phyloP scores from a whole-genome alignment of 2,329 filamentous ascomycete genomes.

The Coniochaeta ligniaria region DNA sequence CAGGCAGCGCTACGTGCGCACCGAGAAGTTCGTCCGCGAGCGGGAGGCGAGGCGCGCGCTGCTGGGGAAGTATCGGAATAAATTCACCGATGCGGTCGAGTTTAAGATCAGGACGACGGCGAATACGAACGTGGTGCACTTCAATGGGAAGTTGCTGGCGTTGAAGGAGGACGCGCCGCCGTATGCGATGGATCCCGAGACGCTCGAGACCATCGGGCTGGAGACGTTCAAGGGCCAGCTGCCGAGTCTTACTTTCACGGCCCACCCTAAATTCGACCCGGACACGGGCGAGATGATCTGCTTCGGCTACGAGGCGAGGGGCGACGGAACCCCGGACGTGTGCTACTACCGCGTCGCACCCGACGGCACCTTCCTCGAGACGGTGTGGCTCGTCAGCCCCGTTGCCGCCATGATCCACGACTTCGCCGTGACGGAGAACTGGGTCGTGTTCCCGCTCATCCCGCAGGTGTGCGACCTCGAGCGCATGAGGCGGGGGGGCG shows the following conservation, averaged over 20 bases:
- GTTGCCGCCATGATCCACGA: constrained; percentile 33
- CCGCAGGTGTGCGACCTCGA: constrained; percentile 26
- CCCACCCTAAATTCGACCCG: constrained; percentile 34
- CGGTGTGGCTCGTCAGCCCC: constrained; percentile 20
- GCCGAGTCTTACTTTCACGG: constrained; percentile 28
- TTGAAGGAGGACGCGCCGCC: constrained; percentile 40
- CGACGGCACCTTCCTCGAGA: constrained; percentile 21
- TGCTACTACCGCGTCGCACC: constrained; percentile 23
- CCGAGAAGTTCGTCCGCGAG: constrained; percentile 30
- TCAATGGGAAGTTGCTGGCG: constrained; percentile 37
- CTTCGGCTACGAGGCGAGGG: constrained; percentile 33
- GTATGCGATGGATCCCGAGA: constrained; percentile 29
- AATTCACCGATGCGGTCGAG: constrained; percentile 27
- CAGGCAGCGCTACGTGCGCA: constrained; percentile 24
- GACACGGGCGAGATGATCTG: constrained; percentile 29
- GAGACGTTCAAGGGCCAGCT: constrained; percentile 35
- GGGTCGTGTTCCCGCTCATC: constrained; percentile 28
- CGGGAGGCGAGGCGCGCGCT: constrained; percentile 25
- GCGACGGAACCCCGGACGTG: constrained; percentile 29
- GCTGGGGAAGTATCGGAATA: constrained; percentile 30
- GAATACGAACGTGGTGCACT: constrained; percentile 46
- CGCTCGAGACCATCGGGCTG: constrained; percentile 30
- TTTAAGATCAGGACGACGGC: constrained; percentile 26
- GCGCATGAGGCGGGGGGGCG: constrained; percentile 26
- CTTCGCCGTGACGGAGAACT: constrained; percentile 31